These are phyloP conservation scores for Rhododendron ovatum DNA, from an alignment of 148 eudicot genomes.

Conservation along the genomic window DNA sequence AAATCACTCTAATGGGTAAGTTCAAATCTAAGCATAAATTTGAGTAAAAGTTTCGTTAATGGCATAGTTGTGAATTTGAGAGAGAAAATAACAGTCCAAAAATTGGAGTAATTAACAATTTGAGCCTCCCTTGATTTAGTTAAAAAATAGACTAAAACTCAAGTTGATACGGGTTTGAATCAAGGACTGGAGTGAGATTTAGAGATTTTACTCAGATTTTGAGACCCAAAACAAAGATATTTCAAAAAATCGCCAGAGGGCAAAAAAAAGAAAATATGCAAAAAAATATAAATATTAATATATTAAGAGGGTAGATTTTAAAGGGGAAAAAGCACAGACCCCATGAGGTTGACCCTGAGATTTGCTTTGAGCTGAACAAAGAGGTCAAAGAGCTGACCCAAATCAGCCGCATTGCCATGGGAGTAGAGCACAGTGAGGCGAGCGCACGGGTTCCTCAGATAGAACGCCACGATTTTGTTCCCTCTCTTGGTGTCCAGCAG, in stretches of 20 bases:
- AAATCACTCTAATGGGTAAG: no score
- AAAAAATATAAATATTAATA: not conserved
- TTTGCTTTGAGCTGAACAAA: constrained; percentile 94
- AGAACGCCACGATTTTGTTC: constrained; percentile 83
- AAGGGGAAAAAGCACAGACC: constrained; percentile 30
- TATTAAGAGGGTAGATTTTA: not conserved
- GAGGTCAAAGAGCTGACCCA: constrained; percentile 90
- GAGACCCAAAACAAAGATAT: not conserved
- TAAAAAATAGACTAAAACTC: no score
- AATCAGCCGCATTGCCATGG: constrained; percentile 99
- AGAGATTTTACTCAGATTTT: no score
- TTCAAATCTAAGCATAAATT: no score
- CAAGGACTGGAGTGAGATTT: no score
- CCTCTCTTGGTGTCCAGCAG: constrained; percentile 71
- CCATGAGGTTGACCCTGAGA: constrained; percentile 88
- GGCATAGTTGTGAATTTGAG: no score
- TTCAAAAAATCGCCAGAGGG: not conserved
- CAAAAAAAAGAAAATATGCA: not conserved
- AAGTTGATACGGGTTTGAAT: no score
- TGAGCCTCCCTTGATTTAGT: no score
- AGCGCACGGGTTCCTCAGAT: constrained; percentile 73
- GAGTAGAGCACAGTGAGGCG: constrained; percentile 83
- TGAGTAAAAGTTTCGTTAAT: no score
- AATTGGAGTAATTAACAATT: no score
- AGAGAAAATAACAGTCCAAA: no score